phyloP scores from a whole-genome alignment of 345 rosid genomes.

The Crucihimalaya himalaica region DNA sequence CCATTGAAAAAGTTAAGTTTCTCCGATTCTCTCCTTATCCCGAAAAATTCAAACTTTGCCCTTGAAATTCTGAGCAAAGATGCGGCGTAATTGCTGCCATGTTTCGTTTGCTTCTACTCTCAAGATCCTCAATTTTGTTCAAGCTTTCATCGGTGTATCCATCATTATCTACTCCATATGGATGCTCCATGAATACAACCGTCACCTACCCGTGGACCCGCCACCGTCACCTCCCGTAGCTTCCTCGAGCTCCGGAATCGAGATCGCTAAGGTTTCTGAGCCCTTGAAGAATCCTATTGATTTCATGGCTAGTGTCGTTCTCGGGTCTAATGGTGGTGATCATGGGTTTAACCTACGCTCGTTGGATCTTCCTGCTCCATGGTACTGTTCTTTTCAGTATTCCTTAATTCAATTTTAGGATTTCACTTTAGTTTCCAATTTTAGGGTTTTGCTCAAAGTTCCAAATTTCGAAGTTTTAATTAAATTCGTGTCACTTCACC shows the following conservation, averaged over 20 bases:
- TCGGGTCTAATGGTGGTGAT: slow-evolving; percentile 44
- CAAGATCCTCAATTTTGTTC: slow-evolving; percentile 69
- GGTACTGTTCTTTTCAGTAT: slow-evolving; percentile 45
- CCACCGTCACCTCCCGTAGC: slow-evolving; percentile 22
- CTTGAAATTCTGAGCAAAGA: slow-evolving; percentile 19
- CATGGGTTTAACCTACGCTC: slow-evolving; percentile 53
- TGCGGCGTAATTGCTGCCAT: slow-evolving; percentile 79
- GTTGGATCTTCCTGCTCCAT: slow-evolving; percentile 77
- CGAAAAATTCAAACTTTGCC: neutral
- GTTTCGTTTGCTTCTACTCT: slow-evolving; percentile 59
- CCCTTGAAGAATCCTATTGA: slow-evolving; percentile 34
- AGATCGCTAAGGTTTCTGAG: slow-evolving; percentile 29
- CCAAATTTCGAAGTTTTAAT: neutral
- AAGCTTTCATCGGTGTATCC: slow-evolving; percentile 65
- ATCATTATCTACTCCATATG: slow-evolving; percentile 74
- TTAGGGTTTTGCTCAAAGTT: neutral
- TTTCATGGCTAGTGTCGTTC: slow-evolving; percentile 41
- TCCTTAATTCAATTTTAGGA: neutral
- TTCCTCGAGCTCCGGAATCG: slow-evolving; percentile 31
- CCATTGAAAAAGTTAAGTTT: neutral
- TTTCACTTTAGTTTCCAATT: neutral
- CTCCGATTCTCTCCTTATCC: slow-evolving; percentile 1
- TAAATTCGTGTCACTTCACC: neutral
- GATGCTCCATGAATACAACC: slow-evolving; percentile 86
- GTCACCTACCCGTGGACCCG: slow-evolving; percentile 43